Evolutionary conservation across 768 basidiomycete species (phyloP), one percentile per base, ranked within the genome.

Genomic region (Agaricus bisporus): DNA sequence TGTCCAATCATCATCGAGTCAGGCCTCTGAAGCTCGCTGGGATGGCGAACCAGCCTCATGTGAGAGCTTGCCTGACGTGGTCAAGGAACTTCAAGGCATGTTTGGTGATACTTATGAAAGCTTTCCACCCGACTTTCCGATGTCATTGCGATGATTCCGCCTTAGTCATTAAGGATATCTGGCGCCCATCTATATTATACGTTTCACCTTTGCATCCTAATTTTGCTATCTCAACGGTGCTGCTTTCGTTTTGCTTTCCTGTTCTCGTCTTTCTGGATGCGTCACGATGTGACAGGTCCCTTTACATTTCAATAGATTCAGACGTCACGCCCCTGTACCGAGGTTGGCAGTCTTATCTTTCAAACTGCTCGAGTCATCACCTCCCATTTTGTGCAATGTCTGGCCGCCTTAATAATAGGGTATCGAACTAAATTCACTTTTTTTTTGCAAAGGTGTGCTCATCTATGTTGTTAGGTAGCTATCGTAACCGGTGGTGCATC

Each of bases 401-500:
- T 49, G 83, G 82, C 52, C 83, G 86, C 63, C 79, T 90, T 62
- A 76, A 80, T 63, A 62, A 86, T 71, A 88, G 81, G 72, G 87
- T 80, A 55, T 55, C 66, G 58, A 25, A 48, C 29, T 39, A 12
- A 18, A 32, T 42, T 17, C 43, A 11, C 22, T 6, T 11, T 54
- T 15, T 15, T 43, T 45, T 56, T 14, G 43, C 48, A 32, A 48
- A 48, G 43, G 54, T 36, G 48, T 36, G 15, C 45, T 48, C 38
- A 56, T 29, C 47, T 17, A n/a, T n/a, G 49, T 35, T 37, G 38
- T 48, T 60, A 88, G 82, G 83, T 81, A 52, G 88, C 87, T 41
- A 73, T 95, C 59, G 74, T 95, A 67, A 95, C 93, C 25, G 93
- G 93, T 55, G 93, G 85, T 43, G 93, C 85, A 64, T 88, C 86